Conservation (phyloP, 495 filamentous ascomycete genomes). For the Elasticomyces elasticus region DNA sequence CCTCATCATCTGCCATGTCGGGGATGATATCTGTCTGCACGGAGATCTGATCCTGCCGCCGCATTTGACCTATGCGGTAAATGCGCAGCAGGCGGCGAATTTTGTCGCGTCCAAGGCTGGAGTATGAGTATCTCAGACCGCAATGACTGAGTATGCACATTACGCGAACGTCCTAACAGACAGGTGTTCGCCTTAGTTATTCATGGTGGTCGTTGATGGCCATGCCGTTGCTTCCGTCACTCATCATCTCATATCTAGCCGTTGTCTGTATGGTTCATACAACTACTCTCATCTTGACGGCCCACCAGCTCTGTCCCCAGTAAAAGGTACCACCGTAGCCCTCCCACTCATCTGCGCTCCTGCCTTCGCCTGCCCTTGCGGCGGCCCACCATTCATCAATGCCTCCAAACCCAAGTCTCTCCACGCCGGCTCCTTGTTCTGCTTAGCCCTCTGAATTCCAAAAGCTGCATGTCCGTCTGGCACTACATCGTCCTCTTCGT, state of each 20-base stretch:
- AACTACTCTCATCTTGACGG: background rate
- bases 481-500: slow-evolving; percentile 94
- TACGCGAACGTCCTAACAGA: no score
- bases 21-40: slow-evolving; percentile 23
- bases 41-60: slow-evolving; percentile 16
- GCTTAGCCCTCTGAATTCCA: slow-evolving; percentile 80
- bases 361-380: background rate
- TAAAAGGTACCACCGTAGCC: background rate
- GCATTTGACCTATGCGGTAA: slow-evolving; percentile 25
- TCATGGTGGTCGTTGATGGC: no score
- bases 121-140: background rate
- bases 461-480: slow-evolving; percentile 97
- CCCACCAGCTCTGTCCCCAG: background rate
- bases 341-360: background rate
- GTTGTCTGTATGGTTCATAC: no score
- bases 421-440: slow-evolving; percentile 64
- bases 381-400: slow-evolving; percentile 53
- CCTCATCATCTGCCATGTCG: slow-evolving; percentile 24
- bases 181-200: no score
- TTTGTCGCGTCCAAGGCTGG: slow-evolving; percentile 5
- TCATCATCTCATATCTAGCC: no score
- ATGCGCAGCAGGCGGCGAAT: slow-evolving; percentile 6
- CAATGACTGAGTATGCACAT: no score
- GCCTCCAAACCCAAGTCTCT: slow-evolving; percentile 71
- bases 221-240: no score